These are phyloP conservation scores for Fraxinus latifolia DNA, from an alignment of 305 asterid genomes.

Conservation along the genomic window DNA sequence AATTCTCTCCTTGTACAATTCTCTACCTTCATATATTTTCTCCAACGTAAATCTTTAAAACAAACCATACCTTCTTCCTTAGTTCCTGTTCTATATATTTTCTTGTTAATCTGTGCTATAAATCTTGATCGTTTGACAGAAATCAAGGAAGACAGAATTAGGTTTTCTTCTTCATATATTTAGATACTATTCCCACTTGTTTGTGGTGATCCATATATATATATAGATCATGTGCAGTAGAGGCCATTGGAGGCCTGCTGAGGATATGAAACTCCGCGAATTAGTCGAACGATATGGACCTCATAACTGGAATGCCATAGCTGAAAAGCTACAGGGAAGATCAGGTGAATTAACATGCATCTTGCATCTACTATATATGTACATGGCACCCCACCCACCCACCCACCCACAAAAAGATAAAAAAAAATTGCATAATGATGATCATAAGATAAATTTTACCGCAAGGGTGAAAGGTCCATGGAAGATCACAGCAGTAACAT, in stretches of 20 bases:
- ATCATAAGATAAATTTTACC: no score
- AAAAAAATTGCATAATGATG: neutral
- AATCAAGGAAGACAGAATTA: neutral
- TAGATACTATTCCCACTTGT: no score
- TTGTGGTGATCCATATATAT: no score
- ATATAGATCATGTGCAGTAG: constrained; percentile 49
- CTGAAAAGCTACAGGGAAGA: constrained; percentile 69
- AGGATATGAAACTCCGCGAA: constrained; percentile 59
- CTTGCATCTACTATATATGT: neutral
- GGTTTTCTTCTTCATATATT: neutral
- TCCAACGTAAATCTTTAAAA: neutral
- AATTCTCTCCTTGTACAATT: constrained; percentile 9
- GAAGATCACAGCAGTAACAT: no score
- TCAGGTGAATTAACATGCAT: constrained; percentile 40
- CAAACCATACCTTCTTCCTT: neutral
- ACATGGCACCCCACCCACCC: neutral
- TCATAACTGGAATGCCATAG: constrained; percentile 79
- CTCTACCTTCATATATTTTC: neutral
- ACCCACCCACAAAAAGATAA: neutral
- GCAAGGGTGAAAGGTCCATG: neutral
- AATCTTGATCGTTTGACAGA: neutral
- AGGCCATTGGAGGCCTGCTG: constrained; percentile 81
- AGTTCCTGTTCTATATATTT: neutral
- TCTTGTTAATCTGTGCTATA: neutral
- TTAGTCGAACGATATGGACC: constrained; percentile 70